Base-by-base conservation (phyloP, 108 stramenopile genomes). In the Discostella stelligeroides region DNA sequence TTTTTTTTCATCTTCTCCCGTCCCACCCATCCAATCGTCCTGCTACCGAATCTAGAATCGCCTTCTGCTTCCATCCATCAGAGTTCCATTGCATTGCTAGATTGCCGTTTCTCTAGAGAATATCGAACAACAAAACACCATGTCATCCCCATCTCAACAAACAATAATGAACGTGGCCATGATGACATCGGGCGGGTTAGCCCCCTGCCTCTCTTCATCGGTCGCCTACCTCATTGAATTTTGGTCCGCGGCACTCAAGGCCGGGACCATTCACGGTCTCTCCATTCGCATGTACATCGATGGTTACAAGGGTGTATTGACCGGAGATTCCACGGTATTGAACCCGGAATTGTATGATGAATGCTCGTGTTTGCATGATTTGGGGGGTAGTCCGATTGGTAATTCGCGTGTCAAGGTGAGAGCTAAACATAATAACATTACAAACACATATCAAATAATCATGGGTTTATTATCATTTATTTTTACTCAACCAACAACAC, bases 361-460 rank as follows among this genome's bases (percentile, higher is more conserved):
- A 4, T 81, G 88, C 42, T 69, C 83, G 39, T 70, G 76, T 42
- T 60, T 94, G 63, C 88, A 94, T 75, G 79, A 82, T 20, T 54
- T 94, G 64, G 95, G 95, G 25, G 95, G 95, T 20, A 84, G 82
- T 68, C 92, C 92, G 23, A 92, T 96, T 60, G 95, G 95, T 37
- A 94, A 94, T 66, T 92, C 91, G 59, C 90, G 95, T 65, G 95
- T 96, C 66, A 96, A 96, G 92, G 92, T 93, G 66, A 56, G 85
- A n/a, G n/a, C n/a, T n/a, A n/a, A n/a, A n/a, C n/a, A n/a, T n/a
- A n/a, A n/a, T n/a, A n/a, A n/a, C n/a, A n/a, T n/a, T n/a, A n/a
- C n/a, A n/a, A n/a, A n/a, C n/a, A n/a, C n/a, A n/a, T n/a, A n/a
- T n/a, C n/a, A n/a, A n/a, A n/a, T n/a, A n/a, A n/a, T n/a, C n/a